Evolutionary conservation across 768 basidiomycete genomes (phyloP), one percentile per base, ranked within the genome.

Genomic region (Podaxis carcinomalis): DNA sequence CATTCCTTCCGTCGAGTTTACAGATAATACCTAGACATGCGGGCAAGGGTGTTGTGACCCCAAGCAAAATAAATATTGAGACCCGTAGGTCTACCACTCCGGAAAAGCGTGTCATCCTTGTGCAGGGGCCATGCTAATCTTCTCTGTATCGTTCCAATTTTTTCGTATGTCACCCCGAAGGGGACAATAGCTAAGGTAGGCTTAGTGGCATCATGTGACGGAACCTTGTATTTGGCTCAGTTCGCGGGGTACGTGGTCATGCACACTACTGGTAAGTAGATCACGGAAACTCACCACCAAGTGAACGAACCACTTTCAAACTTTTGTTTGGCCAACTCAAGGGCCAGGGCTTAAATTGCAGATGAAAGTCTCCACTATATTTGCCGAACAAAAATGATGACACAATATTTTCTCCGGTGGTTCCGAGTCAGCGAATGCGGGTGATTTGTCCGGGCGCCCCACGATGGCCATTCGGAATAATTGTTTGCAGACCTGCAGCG

Each of bases 71-170:
- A 80, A 80, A 80, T 80, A 79, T 80, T 80, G 79, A 80, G 78
- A 78, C 69, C 78, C 78, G 76, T 79, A 79, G 77, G 70, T 80
- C 80, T 89, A 89, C 89, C 88, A 90, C 89, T 90, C 89, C 88
- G 88, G 87, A 83, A 89, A 90, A 92, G 90, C 90, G 92, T 95
- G 94, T 95, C 94, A 95, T 96, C 94, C 95, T 96, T 97, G 93
- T 96, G 95, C 94, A 96, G 94, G 95, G 94, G 93, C 95, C 92
- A 96, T 96, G 94, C 94, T 95, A 95, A 96, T 95, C 94, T 95
- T 95, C 94, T 96, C 93, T 94, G 93, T 95, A 95, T 95, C 90
- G 92, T 94, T 95, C 91, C 93, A 93, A 94, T 90, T 92, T 93
- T 94, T 90, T 89, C 88, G 86, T 92, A 89, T 90, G 90, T 87